Conservation (phyloP, 2,329 filamentous ascomycete species). For the Graphiopsis chlorocephala region DNA sequence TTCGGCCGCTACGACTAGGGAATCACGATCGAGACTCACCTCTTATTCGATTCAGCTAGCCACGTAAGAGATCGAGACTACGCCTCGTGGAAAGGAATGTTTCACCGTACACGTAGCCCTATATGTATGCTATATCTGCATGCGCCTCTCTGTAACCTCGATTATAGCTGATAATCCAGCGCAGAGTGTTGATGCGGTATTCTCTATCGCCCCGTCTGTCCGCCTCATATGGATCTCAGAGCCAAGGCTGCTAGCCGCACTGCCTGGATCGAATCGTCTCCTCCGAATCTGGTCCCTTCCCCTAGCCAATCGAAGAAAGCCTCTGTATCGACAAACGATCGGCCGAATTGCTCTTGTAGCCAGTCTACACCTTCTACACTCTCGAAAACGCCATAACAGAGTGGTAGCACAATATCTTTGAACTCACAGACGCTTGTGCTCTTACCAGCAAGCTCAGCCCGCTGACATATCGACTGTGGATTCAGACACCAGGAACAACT, state of each 20-base stretch:
- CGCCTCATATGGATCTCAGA: not conserved
- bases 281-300: not conserved
- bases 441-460: not conserved
- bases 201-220: not conserved
- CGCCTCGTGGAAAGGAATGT: not conserved
- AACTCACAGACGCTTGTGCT: not conserved
- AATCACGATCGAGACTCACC: not conserved
- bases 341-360: not conserved
- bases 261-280: not conserved
- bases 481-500: slow-evolving; percentile 1
- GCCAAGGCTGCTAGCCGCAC: not conserved
- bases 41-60: not conserved
- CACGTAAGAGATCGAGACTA: not conserved
- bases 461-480: not conserved
- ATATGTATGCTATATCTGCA: not conserved
- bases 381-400: not conserved
- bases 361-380: not conserved
- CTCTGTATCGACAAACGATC: not conserved
- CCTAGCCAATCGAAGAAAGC: not conserved
- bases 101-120: not conserved
- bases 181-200: not conserved
- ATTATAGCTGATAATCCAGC: not conserved
- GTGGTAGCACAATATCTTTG: not conserved
- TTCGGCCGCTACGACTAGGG: not conserved
- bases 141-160: not conserved